Base-by-base conservation (phyloP, 129 eudicot genomes). In the Apium graveolens region DNA sequence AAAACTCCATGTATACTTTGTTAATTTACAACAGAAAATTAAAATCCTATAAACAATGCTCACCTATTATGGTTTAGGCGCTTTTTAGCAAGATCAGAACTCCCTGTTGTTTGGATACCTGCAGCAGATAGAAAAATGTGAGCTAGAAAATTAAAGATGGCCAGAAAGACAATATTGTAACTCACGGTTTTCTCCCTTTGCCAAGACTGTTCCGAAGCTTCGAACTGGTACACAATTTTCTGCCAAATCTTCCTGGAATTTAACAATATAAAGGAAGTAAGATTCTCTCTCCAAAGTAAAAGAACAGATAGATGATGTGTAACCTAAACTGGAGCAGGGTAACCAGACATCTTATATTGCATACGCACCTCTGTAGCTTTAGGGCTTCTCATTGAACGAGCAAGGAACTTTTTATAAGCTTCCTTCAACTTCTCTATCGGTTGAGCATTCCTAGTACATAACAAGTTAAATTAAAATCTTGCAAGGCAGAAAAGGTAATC, bases 191-290 rank as follows among this genome's bases (percentile, higher is more conserved):
- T 87, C 92, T 73, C 82, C 89, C 51, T 84, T 85, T 76, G 90
- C 86, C 84, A 95, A 81, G 31, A 88, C 78, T 34, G 97, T 95
- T 80, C 98, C 98, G 80, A 95, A 95, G 84, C 91, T 90, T 85
- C 98, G 89, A 49, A 66, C 79, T 41, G 92, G 91, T 42, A 63
- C 81, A 45, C 68, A 80, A 73, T 82, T 84, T 78, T 90, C 96
- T 16, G 49, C 29, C 43, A 31, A 46, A 81, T 91, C 97, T 77
- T 90, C 97, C 98, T 91, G 88, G n/a, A 45, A 62, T 46, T 45
- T 43, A 4, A 35, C 29, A 83, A 76, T 24, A 44, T 26, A 39
- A 60, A 34, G 27, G 76, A 20, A 27, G 26, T 8, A 11, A 24
- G 31, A 2, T 26, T 11, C 37, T 39, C 14, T 69, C 27, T 68